Evolutionary conservation across 129 eudicot species (phyloP), one percentile per base, ranked within the genome.

Genomic region (Centella asiatica): DNA sequence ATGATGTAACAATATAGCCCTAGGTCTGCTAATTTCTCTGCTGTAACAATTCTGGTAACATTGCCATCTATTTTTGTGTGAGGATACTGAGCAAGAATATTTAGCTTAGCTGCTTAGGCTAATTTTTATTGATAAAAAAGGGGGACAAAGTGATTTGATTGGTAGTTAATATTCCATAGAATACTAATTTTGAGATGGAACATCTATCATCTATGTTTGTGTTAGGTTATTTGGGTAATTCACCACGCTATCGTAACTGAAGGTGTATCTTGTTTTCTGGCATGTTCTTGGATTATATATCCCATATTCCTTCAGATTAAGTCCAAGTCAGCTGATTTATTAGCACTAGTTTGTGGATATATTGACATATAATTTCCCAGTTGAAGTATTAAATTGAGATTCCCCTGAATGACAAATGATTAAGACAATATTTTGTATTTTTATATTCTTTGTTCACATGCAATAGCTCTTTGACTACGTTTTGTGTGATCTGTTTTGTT

Each of bases 361-460:
- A 39, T 42, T n/a, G 19, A 59, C 57, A 69, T 68, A 60, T 68
- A 23, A 40, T 46, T 63, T 47, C 34, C 74, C 44, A 66, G 61
- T 73, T 65, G 67, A 24, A 45, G 67, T 77, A 42, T 61, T 56
- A 66, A 65, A 67, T 20, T 66, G 69, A 74, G 79, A 78, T 70
- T 72, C 80, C 73, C 60, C 62, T 53, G 42, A 42, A 54, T 63
- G 77, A 74, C 84, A 80, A 66, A 77, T 69, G 78, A 75, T 74
- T 58, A 56, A 47, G 68, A 57, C 76, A 69, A 60, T 53, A 64
- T 56, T 68, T 46, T 62, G 26, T 47, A 40, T 78, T 70, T 58
- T 78, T 50, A 63, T 79, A 65, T 62, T 77, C 66, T 58, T 56
- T 42, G 53, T 42, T 76, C 95, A 87, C 92, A 87, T 87, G 95